Evolutionary conservation across 148 eudicot genomes (phyloP), one percentile per base, ranked within the genome.

Genomic region (Diospyros lotus): DNA sequence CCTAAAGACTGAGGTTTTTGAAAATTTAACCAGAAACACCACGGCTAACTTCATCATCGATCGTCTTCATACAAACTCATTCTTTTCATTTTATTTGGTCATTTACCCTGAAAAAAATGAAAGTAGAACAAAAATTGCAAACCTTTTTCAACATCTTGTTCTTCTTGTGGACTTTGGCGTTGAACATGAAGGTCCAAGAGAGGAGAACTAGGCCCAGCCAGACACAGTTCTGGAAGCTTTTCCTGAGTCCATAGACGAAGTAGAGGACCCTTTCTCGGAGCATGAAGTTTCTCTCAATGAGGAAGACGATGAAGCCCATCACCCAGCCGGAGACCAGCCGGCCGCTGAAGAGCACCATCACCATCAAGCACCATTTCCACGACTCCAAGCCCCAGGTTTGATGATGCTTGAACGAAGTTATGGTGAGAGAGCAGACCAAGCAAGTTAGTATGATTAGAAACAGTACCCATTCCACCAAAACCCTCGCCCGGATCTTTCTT

Each of bases 331-430:
- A 87, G 3, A 89, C 82, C 2, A 91, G 84, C 8, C 94, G 80
- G 38, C 94, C 94, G 15, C 92, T 84, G 64, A 90, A 84, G 4
- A 79, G 18, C 15, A 89, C 89, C 82, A 89, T 83, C 69, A 89
- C 80, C 85, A 89, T 79, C 18, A 91, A n/a, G 70, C 88, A 86
- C 96, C 93, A 91, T 45, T 84, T 76, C 96, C 96, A 91, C 14
- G 72, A 66, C 68, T 76, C 79, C 28, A 91, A 61, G 1, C 89
- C 93, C 78, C 81, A 81, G 2, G 70, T 76, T 6, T 62, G 17
- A 48, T 73, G 62, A 48, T 66, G 12, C 46, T 72, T 73, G 0
- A 88, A 46, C 5, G 87, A 40, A 0, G 17, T 3, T 8, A 90
- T 42, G 0, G 83, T 79, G 0, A 90, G 70, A 6, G 89, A 84